These are phyloP conservation scores for Pseudogymnoascus sp. DNA, from an alignment of 2,329 filamentous ascomycete species.

Conservation along the genomic window DNA sequence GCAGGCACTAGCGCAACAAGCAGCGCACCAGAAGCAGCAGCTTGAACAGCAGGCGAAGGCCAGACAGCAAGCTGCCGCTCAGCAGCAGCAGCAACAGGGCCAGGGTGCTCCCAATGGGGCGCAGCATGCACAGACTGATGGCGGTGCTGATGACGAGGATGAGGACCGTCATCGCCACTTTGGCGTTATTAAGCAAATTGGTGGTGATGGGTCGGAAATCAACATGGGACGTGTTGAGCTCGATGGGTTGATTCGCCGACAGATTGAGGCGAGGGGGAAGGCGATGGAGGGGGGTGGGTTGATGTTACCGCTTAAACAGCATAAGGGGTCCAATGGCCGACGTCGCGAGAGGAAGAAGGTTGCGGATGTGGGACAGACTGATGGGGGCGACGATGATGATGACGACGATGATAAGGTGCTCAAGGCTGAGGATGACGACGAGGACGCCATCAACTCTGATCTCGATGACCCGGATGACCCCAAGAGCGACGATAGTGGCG, in stretches of 20 bases:
- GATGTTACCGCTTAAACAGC: slow-evolving; percentile 60
- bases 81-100: slow-evolving; percentile 31
- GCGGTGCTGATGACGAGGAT: slow-evolving; percentile 55
- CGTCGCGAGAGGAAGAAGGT: slow-evolving; percentile 15
- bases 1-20: slow-evolving; percentile 28
- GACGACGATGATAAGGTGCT: slow-evolving; percentile 45
- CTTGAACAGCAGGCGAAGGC: slow-evolving; percentile 24
- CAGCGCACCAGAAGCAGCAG: slow-evolving; percentile 30
- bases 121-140: slow-evolving; percentile 65
- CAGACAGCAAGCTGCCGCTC: slow-evolving; percentile 18
- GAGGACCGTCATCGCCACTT: slow-evolving; percentile 31
- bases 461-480: slow-evolving; percentile 92
- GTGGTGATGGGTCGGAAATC: slow-evolving; percentile 46
- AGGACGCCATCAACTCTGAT: slow-evolving; percentile 97
- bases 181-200: slow-evolving; percentile 53
- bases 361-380: slow-evolving; percentile 35
- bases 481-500: slow-evolving; percentile 75
- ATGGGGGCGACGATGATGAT: slow-evolving; percentile 55
- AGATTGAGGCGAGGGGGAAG: slow-evolving; percentile 59
- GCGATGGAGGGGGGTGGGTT: slow-evolving; percentile 68
- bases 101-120: slow-evolving; percentile 36
- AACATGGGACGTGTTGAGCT: slow-evolving; percentile 58
- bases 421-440: slow-evolving; percentile 60
- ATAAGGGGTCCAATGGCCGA: slow-evolving; percentile 26
- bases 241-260: slow-evolving; percentile 62